A percentile compares a stretch with the other conserved stretches of the same genome.
phyloP scores from a whole-genome alignment of 2,329 filamentous ascomycete species.

The Fusarium sp. region DNA sequence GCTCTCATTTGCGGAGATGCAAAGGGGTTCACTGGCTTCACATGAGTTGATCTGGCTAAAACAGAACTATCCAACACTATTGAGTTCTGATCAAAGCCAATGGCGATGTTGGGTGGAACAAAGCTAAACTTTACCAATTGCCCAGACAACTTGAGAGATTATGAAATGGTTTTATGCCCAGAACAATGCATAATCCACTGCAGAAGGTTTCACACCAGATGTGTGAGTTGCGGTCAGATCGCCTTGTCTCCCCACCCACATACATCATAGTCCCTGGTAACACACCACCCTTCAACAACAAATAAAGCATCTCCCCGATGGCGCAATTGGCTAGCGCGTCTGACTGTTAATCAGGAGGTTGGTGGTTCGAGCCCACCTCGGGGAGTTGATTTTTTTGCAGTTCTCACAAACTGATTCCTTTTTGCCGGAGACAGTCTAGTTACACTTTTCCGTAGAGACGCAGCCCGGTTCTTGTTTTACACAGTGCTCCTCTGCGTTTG shows the following conservation, averaged over 20 bases:
- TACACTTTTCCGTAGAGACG: not conserved
- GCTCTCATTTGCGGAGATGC: not conserved
- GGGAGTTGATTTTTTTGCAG: constrained; percentile 3
- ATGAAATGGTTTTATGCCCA: not conserved
- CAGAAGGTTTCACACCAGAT: not conserved
- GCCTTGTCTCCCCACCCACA: not conserved
- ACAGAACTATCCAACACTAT: not conserved
- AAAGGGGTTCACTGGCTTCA: rapidly evolving
- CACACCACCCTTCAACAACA: not conserved
- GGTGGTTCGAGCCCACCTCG: constrained; percentile 18
- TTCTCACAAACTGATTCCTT: not conserved
- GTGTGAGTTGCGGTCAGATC: not conserved
- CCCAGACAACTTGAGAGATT: not conserved
- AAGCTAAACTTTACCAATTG: not conserved
- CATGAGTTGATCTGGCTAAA: not conserved
- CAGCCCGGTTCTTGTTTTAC: not conserved
- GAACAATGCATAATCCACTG: not conserved
- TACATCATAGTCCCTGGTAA: not conserved
- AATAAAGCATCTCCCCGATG: constrained; percentile 44
- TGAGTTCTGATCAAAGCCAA: not conserved
- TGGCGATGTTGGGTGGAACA: not conserved
- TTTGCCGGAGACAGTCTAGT: not conserved
- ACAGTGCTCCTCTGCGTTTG: not conserved
- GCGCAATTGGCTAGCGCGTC: constrained; percentile 69
- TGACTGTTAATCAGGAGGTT: constrained; percentile 64